Percentiles rank a stretch among this genome's conserved stretches.
Conservation (phyloP, 768 basidiomycete genomes). For the Lyophyllum atratum region DNA sequence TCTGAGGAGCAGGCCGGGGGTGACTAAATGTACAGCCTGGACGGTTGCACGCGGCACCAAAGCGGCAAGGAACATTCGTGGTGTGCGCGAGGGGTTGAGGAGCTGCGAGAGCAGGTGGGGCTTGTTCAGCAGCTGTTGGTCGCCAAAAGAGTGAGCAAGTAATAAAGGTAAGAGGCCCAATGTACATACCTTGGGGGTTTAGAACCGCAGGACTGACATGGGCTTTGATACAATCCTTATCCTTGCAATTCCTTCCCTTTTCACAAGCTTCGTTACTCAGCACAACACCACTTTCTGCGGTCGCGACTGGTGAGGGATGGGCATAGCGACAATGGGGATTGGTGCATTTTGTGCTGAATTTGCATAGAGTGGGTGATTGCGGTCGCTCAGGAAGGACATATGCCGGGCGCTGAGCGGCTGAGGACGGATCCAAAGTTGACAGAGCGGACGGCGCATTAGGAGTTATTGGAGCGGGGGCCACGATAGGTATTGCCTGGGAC, state of each 20-base stretch:
- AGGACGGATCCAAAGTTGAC: slow-evolving; percentile 22
- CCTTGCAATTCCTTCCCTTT: slow-evolving; percentile 84
- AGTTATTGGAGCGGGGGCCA: slow-evolving; percentile 27
- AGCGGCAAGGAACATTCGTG: slow-evolving; percentile 57
- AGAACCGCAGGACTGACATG: slow-evolving; percentile 88
- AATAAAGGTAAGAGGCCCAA: background rate
- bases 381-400: slow-evolving; percentile 76
- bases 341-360: slow-evolving; percentile 88
- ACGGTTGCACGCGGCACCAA: slow-evolving; percentile 71
- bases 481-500: slow-evolving; percentile 29
- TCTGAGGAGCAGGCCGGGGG: slow-evolving; percentile 40
- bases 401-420: slow-evolving; percentile 38
- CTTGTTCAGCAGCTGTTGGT: slow-evolving; percentile 34
- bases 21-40: slow-evolving; percentile 71
- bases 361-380: slow-evolving; percentile 90
- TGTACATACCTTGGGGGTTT: slow-evolving; percentile 57
- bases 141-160: slow-evolving; percentile 3
- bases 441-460: slow-evolving; percentile 20
- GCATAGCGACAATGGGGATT: slow-evolving; percentile 89
- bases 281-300: slow-evolving; percentile 91
- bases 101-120: slow-evolving; percentile 34
- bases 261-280: slow-evolving; percentile 94
- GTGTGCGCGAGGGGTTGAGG: slow-evolving; percentile 30
- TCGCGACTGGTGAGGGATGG: slow-evolving; percentile 97
- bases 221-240: slow-evolving; percentile 90